Conservation (phyloP, 306 rosid species). For the Rosa rugosa region DNA sequence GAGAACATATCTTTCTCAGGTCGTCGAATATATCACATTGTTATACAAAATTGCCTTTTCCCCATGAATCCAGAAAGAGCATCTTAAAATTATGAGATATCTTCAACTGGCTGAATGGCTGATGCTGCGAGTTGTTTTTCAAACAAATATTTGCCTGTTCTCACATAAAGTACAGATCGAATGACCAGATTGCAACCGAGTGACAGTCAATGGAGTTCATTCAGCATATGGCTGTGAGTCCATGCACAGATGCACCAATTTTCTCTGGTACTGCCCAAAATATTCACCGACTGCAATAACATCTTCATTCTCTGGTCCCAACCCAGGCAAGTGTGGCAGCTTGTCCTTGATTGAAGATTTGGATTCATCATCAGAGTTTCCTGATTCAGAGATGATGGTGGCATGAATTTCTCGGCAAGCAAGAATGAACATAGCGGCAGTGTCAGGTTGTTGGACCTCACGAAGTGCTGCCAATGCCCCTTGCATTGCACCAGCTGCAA, state of each 20-base stretch:
- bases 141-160: background rate
- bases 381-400: conserved; percentile 52
- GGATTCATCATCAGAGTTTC: conserved; percentile 49
- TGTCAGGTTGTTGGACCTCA: conserved; percentile 86
- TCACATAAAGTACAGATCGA: background rate
- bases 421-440: conserved; percentile 92
- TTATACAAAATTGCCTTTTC: conserved; percentile 4
- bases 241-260: conserved; percentile 94
- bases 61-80: conserved; percentile 11
- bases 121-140: background rate
- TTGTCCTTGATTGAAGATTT: conserved; percentile 44
- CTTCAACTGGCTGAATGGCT: background rate
- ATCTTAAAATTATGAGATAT: background rate
- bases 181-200: background rate
- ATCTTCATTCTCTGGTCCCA: conserved; percentile 79
- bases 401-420: conserved; percentile 89
- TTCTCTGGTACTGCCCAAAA: conserved; percentile 82
- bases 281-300: conserved; percentile 77
- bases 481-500: conserved; percentile 94
- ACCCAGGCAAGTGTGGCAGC: conserved; percentile 54
- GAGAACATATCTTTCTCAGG: conserved; percentile 10
- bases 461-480: conserved; percentile 94
- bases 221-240: conserved; percentile 75
- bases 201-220: conserved; percentile 23
- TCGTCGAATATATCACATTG: conserved; percentile 16